phyloP scores from a whole-genome alignment of 306 rosid genomes.

The Castanospermum australe region DNA sequence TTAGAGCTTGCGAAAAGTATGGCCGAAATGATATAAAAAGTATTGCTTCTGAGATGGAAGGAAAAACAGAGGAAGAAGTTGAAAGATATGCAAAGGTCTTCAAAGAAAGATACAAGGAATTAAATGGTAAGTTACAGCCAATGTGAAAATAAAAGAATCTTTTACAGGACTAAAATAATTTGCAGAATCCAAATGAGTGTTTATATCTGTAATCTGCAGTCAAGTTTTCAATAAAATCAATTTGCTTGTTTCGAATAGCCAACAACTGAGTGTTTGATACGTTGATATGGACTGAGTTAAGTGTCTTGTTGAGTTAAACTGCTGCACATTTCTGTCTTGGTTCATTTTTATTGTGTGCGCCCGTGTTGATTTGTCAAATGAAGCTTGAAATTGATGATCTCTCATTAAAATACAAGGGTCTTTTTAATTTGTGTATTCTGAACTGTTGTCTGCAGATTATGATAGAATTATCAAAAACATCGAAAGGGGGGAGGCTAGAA shows the following conservation, averaged over 20 bases:
- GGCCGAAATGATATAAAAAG: conserved; percentile 84
- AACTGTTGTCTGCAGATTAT: conserved; percentile 56
- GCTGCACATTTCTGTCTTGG: background rate
- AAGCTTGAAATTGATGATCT: background rate
- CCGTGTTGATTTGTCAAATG: background rate
- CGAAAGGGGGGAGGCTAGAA: conserved; percentile 98
- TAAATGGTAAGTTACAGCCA: conserved; percentile 64
- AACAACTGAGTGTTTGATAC: background rate
- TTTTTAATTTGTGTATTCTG: background rate
- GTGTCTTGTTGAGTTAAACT: background rate
- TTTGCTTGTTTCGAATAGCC: conserved; percentile 8
- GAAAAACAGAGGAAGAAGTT: conserved; percentile 92
- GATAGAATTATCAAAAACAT: conserved; percentile 96
- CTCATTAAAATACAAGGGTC: background rate
- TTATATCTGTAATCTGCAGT: background rate
- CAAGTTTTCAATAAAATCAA: background rate
- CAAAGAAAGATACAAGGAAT: conserved; percentile 90
- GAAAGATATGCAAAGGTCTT: conserved; percentile 91
- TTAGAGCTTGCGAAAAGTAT: conserved; percentile 98
- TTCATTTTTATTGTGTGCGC: background rate
- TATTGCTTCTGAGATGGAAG: conserved; percentile 96
- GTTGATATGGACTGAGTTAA: background rate
- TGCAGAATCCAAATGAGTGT: background rate
- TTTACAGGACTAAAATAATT: background rate
- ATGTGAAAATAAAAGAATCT: background rate